These are phyloP conservation scores for Lentinus polychrous DNA, from an alignment of 1,284 basidiomycete species.

Conservation along the genomic window DNA sequence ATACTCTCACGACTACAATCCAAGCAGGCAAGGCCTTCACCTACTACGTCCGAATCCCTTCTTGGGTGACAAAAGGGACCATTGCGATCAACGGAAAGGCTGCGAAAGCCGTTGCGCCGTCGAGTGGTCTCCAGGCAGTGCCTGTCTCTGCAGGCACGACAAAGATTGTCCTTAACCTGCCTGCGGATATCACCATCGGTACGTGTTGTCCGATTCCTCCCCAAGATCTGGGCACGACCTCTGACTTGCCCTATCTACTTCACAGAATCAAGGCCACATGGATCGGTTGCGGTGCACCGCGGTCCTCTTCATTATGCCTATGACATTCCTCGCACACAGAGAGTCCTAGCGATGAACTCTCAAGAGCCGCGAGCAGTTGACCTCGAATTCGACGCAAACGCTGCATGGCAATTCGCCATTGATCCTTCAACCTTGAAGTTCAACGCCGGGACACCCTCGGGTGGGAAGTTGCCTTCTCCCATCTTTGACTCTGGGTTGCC, in stretches of 20 bases:
- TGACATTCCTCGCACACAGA: conserved; percentile 38
- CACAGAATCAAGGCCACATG: conserved; percentile 43
- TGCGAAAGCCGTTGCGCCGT: conserved; percentile 30
- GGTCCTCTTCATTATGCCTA: conserved; percentile 53
- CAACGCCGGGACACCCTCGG: conserved; percentile 29
- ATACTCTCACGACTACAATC: conserved; percentile 43
- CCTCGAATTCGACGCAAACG: conserved; percentile 44
- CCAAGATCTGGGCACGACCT: neutral
- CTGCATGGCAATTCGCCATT: conserved; percentile 48
- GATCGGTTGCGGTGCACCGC: conserved; percentile 48
- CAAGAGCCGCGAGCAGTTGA: conserved; percentile 44
- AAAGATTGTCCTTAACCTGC: conserved; percentile 38
- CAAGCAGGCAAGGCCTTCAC: conserved; percentile 42
- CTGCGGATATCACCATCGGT: conserved; percentile 44
- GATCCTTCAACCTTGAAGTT: conserved; percentile 47
- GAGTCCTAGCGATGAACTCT: conserved; percentile 36
- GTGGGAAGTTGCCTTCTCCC: conserved; percentile 40
- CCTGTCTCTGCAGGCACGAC: conserved; percentile 38
- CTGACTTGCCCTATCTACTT: neutral
- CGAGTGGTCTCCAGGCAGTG: conserved; percentile 43
- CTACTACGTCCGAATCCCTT: conserved; percentile 49
- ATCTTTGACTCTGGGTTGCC: conserved; percentile 49
- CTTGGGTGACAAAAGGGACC: conserved; percentile 45
- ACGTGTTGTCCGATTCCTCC: conserved; percentile 2
- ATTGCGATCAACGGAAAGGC: conserved; percentile 39